phyloP scores from a whole-genome alignment of 352 stramenopile species.

The Blastocystis sp. region DNA sequence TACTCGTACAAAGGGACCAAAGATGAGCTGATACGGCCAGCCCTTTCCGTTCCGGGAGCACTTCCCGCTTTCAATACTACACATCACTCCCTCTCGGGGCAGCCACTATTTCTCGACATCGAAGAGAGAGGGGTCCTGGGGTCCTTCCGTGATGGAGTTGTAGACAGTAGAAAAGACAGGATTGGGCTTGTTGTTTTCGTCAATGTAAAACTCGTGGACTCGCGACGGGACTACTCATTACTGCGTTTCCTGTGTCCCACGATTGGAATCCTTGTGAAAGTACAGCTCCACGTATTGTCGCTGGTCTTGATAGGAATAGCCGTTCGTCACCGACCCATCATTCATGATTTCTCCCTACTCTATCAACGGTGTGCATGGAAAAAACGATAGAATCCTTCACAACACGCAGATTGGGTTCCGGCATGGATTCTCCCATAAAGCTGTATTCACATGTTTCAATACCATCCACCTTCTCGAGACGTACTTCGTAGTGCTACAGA shows the following conservation, averaged over 20 bases:
- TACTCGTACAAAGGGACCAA: constrained; percentile 62
- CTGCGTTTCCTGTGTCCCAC: neutral
- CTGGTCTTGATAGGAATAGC: constrained; percentile 17
- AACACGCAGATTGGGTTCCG: neutral
- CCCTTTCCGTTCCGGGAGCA: constrained; percentile 50
- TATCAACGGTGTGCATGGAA: neutral
- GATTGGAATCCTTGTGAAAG: neutral
- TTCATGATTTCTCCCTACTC: neutral
- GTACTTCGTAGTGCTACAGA: constrained; percentile 55
- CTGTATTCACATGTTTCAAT: constrained; percentile 50
- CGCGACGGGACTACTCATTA: neutral
- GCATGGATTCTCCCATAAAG: constrained; percentile 41
- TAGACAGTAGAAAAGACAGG: constrained; percentile 63
- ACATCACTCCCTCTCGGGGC: neutral
- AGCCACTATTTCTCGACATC: neutral
- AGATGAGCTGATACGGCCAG: constrained; percentile 55
- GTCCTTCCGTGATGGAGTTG: neutral
- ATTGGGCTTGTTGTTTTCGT: constrained; percentile 25
- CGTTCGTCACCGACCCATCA: neutral
- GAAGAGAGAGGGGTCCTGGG: neutral
- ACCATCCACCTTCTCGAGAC: constrained; percentile 22
- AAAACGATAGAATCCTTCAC: neutral
- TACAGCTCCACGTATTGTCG: constrained; percentile 57
- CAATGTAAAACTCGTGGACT: constrained; percentile 31
- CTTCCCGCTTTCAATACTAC: constrained; percentile 8